These are phyloP conservation scores for Fomitopsis schrenkii DNA, from an alignment of 1,284 basidiomycete species.

Conservation along the genomic window DNA sequence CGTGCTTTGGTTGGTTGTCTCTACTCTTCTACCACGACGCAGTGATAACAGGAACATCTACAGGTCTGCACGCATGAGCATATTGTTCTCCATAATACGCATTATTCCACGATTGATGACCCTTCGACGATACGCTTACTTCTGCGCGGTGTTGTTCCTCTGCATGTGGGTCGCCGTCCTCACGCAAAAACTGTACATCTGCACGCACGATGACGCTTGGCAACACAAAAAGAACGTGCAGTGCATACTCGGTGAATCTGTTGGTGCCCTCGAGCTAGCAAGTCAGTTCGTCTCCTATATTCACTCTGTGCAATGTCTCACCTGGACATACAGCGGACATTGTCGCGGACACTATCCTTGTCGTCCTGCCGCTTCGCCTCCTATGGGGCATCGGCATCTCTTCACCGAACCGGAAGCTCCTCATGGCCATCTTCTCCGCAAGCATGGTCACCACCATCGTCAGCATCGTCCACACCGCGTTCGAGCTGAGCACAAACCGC, in stretches of 20 bases:
- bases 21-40: background rate
- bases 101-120: constrained; percentile 23
- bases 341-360: constrained; percentile 22
- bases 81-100: constrained; percentile 25
- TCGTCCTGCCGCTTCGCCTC: constrained; percentile 22
- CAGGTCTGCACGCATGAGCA: constrained; percentile 28
- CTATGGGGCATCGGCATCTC: constrained; percentile 21
- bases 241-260: constrained; percentile 23
- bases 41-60: background rate
- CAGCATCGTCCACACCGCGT: constrained; percentile 21
- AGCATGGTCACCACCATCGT: constrained; percentile 22
- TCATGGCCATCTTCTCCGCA: constrained; percentile 24
- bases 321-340: constrained; percentile 19
- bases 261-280: constrained; percentile 23
- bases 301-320: background rate
- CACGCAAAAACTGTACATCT: constrained; percentile 21
- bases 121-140: constrained; percentile 16
- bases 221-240: constrained; percentile 17
- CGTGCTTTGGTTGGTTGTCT: constrained; percentile 21
- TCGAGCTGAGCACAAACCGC: constrained; percentile 17
- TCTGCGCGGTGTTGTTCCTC: constrained; percentile 16
- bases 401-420: constrained; percentile 12
- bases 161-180: constrained; percentile 24
- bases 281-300: constrained; percentile 17
- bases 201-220: constrained; percentile 22